Evolutionary conservation across 2,329 filamentous ascomycete species (phyloP).

Genomic region (Metarhizium guizhouense): DNA sequence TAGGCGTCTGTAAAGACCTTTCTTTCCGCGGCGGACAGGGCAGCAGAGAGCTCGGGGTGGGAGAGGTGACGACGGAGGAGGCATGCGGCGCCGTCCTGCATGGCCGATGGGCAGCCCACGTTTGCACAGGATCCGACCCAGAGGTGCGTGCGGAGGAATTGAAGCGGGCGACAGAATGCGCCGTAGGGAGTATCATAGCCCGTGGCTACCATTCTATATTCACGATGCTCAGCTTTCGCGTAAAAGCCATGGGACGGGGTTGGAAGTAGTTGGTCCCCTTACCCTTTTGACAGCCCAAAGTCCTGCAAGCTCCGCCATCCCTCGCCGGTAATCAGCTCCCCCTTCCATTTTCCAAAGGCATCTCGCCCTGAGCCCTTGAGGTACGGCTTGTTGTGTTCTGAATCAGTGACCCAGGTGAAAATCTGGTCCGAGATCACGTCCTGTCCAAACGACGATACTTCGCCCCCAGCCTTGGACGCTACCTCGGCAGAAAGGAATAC

Average conservation of each 20-base stretch:
- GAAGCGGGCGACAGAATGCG: conserved; percentile 44
- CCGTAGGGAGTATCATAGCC: conserved; percentile 47
- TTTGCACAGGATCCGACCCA: conserved; percentile 52
- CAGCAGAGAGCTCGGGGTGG: conserved; percentile 15
- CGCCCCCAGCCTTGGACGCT: conserved; percentile 28
- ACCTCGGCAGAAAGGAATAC: conserved; percentile 40
- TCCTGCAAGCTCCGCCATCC: conserved; percentile 57
- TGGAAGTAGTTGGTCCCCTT: conserved; percentile 3
- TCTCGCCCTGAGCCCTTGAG: conserved; percentile 47
- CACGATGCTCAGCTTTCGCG: background rate
- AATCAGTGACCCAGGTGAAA: conserved; percentile 51
- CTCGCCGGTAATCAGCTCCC: conserved; percentile 52
- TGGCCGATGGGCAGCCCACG: conserved; percentile 56
- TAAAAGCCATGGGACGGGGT: no score
- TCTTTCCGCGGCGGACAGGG: conserved; percentile 20
- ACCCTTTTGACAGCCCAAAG: conserved; percentile 48
- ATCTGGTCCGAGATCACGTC: conserved; percentile 44
- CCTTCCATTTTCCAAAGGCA: conserved; percentile 51
- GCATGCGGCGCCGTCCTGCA: conserved; percentile 54
- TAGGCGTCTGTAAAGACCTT: conserved; percentile 44
- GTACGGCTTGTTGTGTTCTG: conserved; percentile 56
- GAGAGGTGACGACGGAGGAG: conserved; percentile 37
- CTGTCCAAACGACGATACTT: conserved; percentile 38
- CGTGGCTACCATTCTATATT: conserved; percentile 41
- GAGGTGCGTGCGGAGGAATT: conserved; percentile 49